Evolutionary conservation across 495 filamentous ascomycete genomes (phyloP).

Genomic region (Penicillium chermesinum): DNA sequence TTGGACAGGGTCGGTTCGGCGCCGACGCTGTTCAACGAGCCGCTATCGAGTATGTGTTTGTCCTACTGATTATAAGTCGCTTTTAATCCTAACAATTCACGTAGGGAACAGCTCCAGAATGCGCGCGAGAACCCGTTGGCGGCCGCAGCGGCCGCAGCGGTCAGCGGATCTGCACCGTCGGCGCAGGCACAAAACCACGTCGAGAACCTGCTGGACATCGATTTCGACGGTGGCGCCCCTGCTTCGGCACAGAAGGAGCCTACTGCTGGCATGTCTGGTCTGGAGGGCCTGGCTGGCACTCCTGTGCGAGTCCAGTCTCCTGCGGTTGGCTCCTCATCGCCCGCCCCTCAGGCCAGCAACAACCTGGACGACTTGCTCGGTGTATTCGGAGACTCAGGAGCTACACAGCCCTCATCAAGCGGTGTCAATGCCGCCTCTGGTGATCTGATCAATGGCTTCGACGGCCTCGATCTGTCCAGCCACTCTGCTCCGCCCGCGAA

Average conservation of each 20-base stretch:
- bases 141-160: slow-evolving; percentile 68
- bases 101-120: slow-evolving; percentile 78
- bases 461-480: slow-evolving; percentile 67
- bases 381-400: slow-evolving; percentile 55
- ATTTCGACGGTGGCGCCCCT: slow-evolving; percentile 92
- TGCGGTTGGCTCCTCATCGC: slow-evolving; percentile 42
- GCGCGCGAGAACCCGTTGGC: slow-evolving; percentile 92
- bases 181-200: slow-evolving; percentile 65
- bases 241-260: slow-evolving; percentile 75
- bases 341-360: slow-evolving; percentile 45
- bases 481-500: slow-evolving; percentile 22
- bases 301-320: slow-evolving; percentile 74
- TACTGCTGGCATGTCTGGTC: slow-evolving; percentile 54
- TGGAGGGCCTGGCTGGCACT: slow-evolving; percentile 72
- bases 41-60: slow-evolving; percentile 81
- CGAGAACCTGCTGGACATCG: slow-evolving; percentile 95
- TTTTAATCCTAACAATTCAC: slow-evolving; percentile 8
- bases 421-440: slow-evolving; percentile 32
- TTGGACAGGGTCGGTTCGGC: slow-evolving; percentile 89
- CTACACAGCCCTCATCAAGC: slow-evolving; percentile 25
- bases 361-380: slow-evolving; percentile 90
- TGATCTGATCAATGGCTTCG: slow-evolving; percentile 82
- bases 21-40: slow-evolving; percentile 92
- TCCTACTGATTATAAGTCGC: background rate
- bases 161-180: slow-evolving; percentile 46